phyloP scores from a whole-genome alignment of 2,329 filamentous ascomycete genomes.

The Aspergillus versicolor region DNA sequence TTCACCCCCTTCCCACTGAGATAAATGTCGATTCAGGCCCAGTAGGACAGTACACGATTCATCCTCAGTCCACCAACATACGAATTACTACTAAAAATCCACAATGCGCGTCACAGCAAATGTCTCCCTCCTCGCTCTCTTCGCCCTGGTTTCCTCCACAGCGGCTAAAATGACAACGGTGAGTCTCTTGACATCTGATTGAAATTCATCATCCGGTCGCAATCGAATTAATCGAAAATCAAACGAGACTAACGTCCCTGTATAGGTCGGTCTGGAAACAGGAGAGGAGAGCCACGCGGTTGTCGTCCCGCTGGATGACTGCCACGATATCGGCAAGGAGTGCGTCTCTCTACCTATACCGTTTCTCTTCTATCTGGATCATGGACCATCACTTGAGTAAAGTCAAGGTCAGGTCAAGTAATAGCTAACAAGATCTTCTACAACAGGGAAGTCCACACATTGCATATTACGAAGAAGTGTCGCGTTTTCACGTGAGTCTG shows the following conservation, averaged over 20 bases:
- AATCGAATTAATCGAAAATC: neutral
- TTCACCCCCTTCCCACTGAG: neutral
- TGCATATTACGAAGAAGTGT: constrained; percentile 8
- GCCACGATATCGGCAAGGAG: constrained; percentile 11
- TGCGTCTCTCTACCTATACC: constrained; percentile 1
- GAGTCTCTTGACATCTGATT: neutral
- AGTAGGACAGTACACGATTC: neutral
- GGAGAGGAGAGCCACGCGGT: constrained; percentile 6
- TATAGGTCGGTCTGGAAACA: constrained; percentile 17
- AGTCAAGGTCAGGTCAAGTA: neutral
- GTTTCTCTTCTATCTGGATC: too few relatives aligned
- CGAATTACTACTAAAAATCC: neutral
- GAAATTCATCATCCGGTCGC: neutral
- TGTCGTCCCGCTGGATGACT: constrained; percentile 8
- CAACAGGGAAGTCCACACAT: constrained; percentile 9
- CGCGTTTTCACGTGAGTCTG: constrained; percentile 15
- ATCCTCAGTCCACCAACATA: neutral
- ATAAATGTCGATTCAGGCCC: neutral
- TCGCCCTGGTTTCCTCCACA: constrained; percentile 3
- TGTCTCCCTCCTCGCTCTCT: neutral
- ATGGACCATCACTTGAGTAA: too few relatives aligned
- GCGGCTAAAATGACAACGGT: constrained; percentile 4
- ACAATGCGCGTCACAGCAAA: neutral
- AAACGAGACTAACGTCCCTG: neutral
- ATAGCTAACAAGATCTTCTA: neutral